Conservation (phyloP, 305 asterid species). For the Fraxinus xanthoxyloides region DNA sequence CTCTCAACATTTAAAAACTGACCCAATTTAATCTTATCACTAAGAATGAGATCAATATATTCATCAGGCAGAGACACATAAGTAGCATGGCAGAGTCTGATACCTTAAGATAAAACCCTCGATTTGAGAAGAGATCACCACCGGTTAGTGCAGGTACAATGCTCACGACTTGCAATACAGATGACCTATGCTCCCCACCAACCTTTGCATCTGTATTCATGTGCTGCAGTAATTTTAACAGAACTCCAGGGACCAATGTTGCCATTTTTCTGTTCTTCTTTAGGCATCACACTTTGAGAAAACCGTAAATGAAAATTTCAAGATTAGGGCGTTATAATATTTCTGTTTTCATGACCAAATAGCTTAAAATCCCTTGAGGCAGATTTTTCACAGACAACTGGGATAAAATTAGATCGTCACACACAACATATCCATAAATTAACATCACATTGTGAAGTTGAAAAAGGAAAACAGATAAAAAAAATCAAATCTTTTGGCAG, state of each 20-base stretch:
- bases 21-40: slow-evolving; percentile 96
- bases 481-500: slow-evolving; percentile 8
- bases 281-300: slow-evolving; percentile 32
- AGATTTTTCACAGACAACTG: not conserved
- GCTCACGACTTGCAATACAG: slow-evolving; percentile 83
- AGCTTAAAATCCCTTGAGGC: not conserved
- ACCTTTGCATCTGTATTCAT: slow-evolving; percentile 94
- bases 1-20: slow-evolving; percentile 87
- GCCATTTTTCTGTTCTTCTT: slow-evolving; percentile 54
- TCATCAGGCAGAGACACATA: slow-evolving; percentile 90
- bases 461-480: slow-evolving; percentile 24
- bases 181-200: slow-evolving; percentile 92
- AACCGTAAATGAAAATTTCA: slow-evolving; percentile 34
- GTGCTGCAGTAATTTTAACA: slow-evolving; percentile 91
- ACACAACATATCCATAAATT: not conserved
- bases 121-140: slow-evolving; percentile 87
- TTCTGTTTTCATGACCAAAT: too few relatives aligned
- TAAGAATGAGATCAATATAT: slow-evolving; percentile 82
- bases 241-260: slow-evolving; percentile 80
- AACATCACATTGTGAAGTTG: not conserved
- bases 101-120: slow-evolving; percentile 95
- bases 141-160: slow-evolving; percentile 95
- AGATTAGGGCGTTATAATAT: slow-evolving; percentile 17
- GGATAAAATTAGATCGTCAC: not conserved
- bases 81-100: slow-evolving; percentile 95